Evolutionary conservation across 345 rosid genomes (phyloP), one percentile per base, ranked within the genome.

Genomic region (Cochlearia excelsa): DNA sequence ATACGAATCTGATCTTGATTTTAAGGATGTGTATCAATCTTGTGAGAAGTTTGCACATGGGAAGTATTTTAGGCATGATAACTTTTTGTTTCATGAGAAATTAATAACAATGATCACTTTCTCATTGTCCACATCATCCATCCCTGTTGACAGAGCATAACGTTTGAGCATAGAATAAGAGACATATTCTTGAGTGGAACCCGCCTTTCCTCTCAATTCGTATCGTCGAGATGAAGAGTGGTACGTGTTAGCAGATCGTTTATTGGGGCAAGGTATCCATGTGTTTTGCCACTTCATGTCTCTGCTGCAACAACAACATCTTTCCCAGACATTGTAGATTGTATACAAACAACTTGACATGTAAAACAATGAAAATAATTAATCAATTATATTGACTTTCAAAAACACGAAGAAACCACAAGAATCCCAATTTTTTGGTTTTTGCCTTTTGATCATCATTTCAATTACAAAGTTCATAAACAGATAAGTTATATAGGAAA

Each of bases 271-370:
- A 88, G 75, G 79, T 88, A 88, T 43, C 95, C 63, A 66, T 86
- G 87, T 37, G 96, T 86, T 78, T 92, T 92, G 54, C 98, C 96
- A 59, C 98, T 88, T 6, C 98, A 96, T 5, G 98, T 92, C 71
- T 92, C 96, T 5, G 98, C 95, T 3, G 98, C 98, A 57, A 86
- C 73, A 34, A 88, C 80, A 45, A 83, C 95, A 75, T 92, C 98
- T 70, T 86, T 88, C 54, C 96, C 93, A 0, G 88, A 83, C 5
- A 86, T 77, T 67, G 86, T 72, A 41, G 87, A 66, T 1, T 88
- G 93, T 37, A 83, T 65, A 30, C 84, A 71, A 10, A 87, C 76
- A 73, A 95, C 89, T 94, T 87, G 65, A 29, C 59, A 74, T 4
- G 9, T 48, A 3, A 49, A 61, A 47, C 31, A 58, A 5, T 29